These are phyloP conservation scores for Candida lessepsii DNA, from an alignment of 805 yeast species.

Conservation along the genomic window DNA sequence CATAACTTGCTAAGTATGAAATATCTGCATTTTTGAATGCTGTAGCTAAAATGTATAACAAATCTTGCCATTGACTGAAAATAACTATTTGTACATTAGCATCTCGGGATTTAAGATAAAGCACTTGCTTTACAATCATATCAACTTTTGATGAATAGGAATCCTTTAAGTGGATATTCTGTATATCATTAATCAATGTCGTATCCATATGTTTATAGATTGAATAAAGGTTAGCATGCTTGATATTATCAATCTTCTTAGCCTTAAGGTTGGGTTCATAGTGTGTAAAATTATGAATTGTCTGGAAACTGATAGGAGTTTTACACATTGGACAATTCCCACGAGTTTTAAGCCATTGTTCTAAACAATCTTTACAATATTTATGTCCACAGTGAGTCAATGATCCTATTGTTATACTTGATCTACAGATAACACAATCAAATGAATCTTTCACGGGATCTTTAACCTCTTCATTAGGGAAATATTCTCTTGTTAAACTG, in stretches of 20 bases:
- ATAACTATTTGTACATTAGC: slow-evolving; percentile 74
- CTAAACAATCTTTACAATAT: slow-evolving; percentile 80
- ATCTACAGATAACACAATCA: slow-evolving; percentile 77
- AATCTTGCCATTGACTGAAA: slow-evolving; percentile 86
- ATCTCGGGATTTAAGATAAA: slow-evolving; percentile 58
- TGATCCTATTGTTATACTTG: slow-evolving; percentile 68
- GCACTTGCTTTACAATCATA: slow-evolving; percentile 68
- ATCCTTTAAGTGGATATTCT: slow-evolving; percentile 28
- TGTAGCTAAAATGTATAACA: slow-evolving; percentile 61
- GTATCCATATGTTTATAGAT: slow-evolving; percentile 48
- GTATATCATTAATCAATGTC: slow-evolving; percentile 44
- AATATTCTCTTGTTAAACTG: slow-evolving; percentile 7
- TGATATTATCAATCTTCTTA: slow-evolving; percentile 35
- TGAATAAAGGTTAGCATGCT: slow-evolving; percentile 25
- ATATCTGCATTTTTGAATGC: slow-evolving; percentile 65
- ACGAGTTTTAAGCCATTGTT: slow-evolving; percentile 56
- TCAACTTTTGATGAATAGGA: slow-evolving; percentile 86
- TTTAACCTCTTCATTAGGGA: slow-evolving; percentile 2
- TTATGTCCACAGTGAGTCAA: slow-evolving; percentile 90
- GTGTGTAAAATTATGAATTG: slow-evolving; percentile 69
- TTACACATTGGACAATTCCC: slow-evolving; percentile 83
- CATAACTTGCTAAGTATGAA: slow-evolving; percentile 53
- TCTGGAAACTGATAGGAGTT: slow-evolving; percentile 42
- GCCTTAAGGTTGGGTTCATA: slow-evolving; percentile 53
- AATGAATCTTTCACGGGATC: slow-evolving; percentile 29